Percentiles rank a stretch among this genome's conserved stretches.
phyloP scores from a whole-genome alignment of 257 asterid genomes.

The Nicotiana paniculata region DNA sequence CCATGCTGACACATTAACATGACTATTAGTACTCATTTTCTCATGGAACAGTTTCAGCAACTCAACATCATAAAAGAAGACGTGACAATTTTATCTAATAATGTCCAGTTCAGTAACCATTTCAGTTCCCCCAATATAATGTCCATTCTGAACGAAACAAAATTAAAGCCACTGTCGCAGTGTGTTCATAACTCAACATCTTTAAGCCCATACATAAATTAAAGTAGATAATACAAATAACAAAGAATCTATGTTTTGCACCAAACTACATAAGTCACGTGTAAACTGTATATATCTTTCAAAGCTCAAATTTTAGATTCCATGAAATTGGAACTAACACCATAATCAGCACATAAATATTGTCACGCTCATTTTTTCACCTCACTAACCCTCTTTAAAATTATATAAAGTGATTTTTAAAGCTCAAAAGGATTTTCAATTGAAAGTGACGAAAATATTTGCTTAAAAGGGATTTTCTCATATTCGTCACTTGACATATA shows the following conservation, averaged over 20 bases:
- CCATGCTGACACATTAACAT: background rate
- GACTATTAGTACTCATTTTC: background rate
- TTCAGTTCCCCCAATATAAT: no score
- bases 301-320: background rate
- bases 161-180: background rate
- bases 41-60: background rate
- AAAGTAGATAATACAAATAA: background rate
- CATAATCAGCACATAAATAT: background rate
- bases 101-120: no score
- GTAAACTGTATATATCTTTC: background rate
- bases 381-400: no score
- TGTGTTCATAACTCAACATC: background rate
- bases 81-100: no score
- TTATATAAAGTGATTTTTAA: no score
- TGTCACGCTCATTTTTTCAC: no score
- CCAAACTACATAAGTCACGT: background rate
- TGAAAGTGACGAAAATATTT: no score
- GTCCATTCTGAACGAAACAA: background rate
- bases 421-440: no score
- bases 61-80: background rate
- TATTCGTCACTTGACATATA: no score
- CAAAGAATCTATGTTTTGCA: background rate
- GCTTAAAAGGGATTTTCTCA: no score
- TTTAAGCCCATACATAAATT: background rate
- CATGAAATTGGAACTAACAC: background rate